phyloP scores from a whole-genome alignment of 805 yeast genomes.

The Zygosaccharomyces siamensis region DNA sequence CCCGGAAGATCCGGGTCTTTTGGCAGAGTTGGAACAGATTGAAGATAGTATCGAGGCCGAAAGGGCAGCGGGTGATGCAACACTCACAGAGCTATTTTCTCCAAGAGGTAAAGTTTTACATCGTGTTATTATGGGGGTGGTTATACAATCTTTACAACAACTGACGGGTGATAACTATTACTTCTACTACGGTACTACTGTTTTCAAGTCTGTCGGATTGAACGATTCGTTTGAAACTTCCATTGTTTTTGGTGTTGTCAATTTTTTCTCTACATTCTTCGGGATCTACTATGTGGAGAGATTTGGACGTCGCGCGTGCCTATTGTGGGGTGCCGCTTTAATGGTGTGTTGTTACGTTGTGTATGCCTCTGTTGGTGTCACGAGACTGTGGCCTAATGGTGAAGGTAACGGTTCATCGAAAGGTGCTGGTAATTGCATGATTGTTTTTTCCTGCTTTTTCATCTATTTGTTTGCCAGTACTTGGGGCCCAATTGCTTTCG shows the following conservation, averaged over 20 bases:
- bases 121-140: slow-evolving; percentile 48
- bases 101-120: slow-evolving; percentile 59
- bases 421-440: slow-evolving; percentile 67
- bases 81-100: slow-evolving; percentile 60
- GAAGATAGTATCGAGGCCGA: slow-evolving; percentile 60
- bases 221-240: slow-evolving; percentile 56
- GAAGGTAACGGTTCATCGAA: slow-evolving; percentile 31
- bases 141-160: slow-evolving; percentile 64
- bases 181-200: slow-evolving; percentile 63
- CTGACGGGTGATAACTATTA: slow-evolving; percentile 65
- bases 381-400: slow-evolving; percentile 41
- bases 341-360: slow-evolving; percentile 45
- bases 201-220: slow-evolving; percentile 60
- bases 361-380: slow-evolving; percentile 62
- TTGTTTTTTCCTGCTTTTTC: slow-evolving; percentile 65
- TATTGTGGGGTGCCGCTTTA: slow-evolving; percentile 47
- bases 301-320: slow-evolving; percentile 49
- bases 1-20: slow-evolving; percentile 49
- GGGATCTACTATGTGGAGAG: slow-evolving; percentile 51
- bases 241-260: slow-evolving; percentile 56
- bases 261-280: slow-evolving; percentile 53
- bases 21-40: slow-evolving; percentile 53
- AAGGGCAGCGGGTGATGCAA: slow-evolving; percentile 55
- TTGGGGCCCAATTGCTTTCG: slow-evolving; percentile 72
- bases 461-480: slow-evolving; percentile 72